Evolutionary conservation across 768 basidiomycete species (phyloP).

Genomic region (Suillus americanus): DNA sequence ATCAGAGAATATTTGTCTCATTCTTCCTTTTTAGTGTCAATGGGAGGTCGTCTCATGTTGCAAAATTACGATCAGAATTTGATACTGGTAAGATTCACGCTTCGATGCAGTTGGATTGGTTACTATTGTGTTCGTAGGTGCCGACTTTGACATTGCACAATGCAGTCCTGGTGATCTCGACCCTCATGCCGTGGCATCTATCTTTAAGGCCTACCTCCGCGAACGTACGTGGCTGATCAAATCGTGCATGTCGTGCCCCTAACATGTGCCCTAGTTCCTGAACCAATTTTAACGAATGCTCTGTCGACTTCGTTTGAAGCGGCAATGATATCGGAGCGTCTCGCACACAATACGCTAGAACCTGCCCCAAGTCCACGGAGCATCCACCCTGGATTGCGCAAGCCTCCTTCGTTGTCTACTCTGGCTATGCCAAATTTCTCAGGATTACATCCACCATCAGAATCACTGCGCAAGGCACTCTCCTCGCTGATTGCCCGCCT

Average conservation of each 20-base stretch:
- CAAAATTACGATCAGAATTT: conserved; percentile 75
- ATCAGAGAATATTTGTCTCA: conserved; percentile 3
- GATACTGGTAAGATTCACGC: conserved; percentile 58
- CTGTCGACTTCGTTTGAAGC: conserved; percentile 78
- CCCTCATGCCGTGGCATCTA: conserved; percentile 89
- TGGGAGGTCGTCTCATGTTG: conserved; percentile 80
- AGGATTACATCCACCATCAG: conserved; percentile 61
- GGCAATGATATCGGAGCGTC: conserved; percentile 59
- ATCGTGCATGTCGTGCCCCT: conserved; percentile 1
- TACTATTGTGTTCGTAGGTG: conserved; percentile 47
- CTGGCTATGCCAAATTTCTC: conserved; percentile 70
- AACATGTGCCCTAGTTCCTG: conserved; percentile 61
- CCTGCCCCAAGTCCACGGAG: conserved; percentile 37
- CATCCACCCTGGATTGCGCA: conserved; percentile 49
- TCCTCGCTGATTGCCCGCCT: conserved; percentile 63
- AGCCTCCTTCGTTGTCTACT: conserved; percentile 79
- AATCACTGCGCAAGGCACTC: conserved; percentile 55
- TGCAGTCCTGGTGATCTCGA: conserved; percentile 86
- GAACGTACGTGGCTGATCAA: conserved; percentile 64
- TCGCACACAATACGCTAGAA: conserved; percentile 28
- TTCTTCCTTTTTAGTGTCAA: conserved; percentile 55
- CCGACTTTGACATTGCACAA: conserved; percentile 80
- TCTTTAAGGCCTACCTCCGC: conserved; percentile 91
- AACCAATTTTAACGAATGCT: conserved; percentile 74
- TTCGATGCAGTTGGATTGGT: conserved; percentile 9